Conservation (phyloP, 768 basidiomycete species). For the Mycena vitilis region DNA sequence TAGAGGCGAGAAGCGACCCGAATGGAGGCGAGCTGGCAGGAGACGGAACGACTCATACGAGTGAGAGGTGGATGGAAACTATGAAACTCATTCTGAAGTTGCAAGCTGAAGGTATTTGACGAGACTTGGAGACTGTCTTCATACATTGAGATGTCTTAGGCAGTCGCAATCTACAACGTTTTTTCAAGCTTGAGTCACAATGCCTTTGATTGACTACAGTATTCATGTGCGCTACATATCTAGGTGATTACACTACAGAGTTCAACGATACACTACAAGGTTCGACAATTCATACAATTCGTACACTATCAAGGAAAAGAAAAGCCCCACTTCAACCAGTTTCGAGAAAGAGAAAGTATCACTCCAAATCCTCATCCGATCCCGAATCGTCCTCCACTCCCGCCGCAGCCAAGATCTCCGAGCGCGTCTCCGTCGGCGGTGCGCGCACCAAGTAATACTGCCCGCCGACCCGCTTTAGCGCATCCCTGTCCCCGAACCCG, state of each 20-base stretch:
- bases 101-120: no score
- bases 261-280: background rate
- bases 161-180: no score
- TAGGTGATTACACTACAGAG: slow-evolving; percentile 7
- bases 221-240: slow-evolving; percentile 15
- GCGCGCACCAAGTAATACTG: slow-evolving; percentile 16
- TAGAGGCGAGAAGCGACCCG: no score
- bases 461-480: slow-evolving; percentile 10
- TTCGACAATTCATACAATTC: no score
- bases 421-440: slow-evolving; percentile 5
- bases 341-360: background rate
- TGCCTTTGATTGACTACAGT: background rate
- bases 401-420: slow-evolving; percentile 22
- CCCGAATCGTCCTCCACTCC: slow-evolving; percentile 17
- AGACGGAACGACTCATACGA: no score
- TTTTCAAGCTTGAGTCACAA: no score
- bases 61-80: no score
- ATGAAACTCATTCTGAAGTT: no score
- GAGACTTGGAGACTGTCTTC: no score
- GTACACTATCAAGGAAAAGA: background rate
- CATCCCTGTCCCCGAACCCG: slow-evolving; percentile 28
- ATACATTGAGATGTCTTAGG: no score
- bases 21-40: no score
- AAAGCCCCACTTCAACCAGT: background rate
- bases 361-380: slow-evolving; percentile 14